Evolutionary conservation across 352 stramenopile species (phyloP).

Genomic region (Phytophthora ohioensis): DNA sequence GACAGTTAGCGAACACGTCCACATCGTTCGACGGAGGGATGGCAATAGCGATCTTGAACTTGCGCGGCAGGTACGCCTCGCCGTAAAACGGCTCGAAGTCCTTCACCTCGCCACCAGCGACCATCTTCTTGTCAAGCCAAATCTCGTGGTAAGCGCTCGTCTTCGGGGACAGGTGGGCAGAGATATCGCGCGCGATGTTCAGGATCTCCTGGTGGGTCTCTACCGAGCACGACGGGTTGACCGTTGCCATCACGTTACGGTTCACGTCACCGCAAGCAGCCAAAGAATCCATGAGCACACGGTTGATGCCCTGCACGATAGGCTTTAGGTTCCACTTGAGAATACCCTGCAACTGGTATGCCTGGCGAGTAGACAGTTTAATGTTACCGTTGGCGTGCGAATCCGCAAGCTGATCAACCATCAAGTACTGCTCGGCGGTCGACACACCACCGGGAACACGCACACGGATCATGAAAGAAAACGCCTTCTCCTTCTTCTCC

Average conservation of each 20-base stretch:
- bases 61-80: conserved; percentile 96
- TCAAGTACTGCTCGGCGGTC: conserved; percentile 93
- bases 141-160: conserved; percentile 97
- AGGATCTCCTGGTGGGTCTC: conserved; percentile 89
- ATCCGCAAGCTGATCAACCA: conserved; percentile 93
- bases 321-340: conserved; percentile 97
- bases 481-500: conserved; percentile 92
- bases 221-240: conserved; percentile 89
- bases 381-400: conserved; percentile 96
- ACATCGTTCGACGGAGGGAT: conserved; percentile 98
- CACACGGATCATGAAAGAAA: conserved; percentile 97
- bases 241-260: conserved; percentile 97
- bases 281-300: conserved; percentile 94
- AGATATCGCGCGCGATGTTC: conserved; percentile 88
- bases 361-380: conserved; percentile 96
- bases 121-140: conserved; percentile 98
- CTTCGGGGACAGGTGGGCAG: conserved; percentile 94
- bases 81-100: conserved; percentile 99
- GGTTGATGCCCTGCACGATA: conserved; percentile 94
- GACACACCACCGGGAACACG: conserved; percentile 96
- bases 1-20: conserved; percentile 98
- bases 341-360: conserved; percentile 97
- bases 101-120: conserved; percentile 91
- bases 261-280: conserved; percentile 97
- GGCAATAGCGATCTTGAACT: conserved; percentile 99